phyloP scores from a whole-genome alignment of 2,329 filamentous ascomycete species.

The Fusarium sulawesiense region DNA sequence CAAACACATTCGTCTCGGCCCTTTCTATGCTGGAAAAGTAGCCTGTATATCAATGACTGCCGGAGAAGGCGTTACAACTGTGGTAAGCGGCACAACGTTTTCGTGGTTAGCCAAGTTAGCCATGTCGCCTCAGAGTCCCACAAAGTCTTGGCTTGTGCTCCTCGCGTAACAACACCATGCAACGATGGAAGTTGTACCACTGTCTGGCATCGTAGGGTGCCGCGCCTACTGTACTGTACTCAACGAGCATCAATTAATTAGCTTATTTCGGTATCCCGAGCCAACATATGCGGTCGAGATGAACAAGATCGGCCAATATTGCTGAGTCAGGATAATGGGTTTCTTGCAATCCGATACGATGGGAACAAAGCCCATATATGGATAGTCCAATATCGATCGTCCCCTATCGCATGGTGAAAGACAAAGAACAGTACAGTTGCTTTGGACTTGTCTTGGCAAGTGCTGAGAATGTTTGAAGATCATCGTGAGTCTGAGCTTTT shows the following conservation, averaged over 20 bases:
- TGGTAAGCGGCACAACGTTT: constrained; percentile 19
- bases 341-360: constrained; percentile 19
- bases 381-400: constrained; percentile 6
- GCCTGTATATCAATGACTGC: neutral
- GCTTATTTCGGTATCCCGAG: constrained; percentile 2
- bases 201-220: constrained; percentile 27
- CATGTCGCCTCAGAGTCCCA: constrained; percentile 36
- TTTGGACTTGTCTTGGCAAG: constrained; percentile 37
- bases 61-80: constrained; percentile 8
- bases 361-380: constrained; percentile 7
- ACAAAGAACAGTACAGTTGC: constrained; percentile 4
- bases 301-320: constrained; percentile 8
- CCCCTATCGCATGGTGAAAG: constrained; percentile 28
- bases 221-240: neutral
- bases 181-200: constrained; percentile 18
- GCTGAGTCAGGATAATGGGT: constrained; percentile 8
- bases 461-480: constrained; percentile 39
- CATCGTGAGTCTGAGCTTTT: constrained; percentile 40
- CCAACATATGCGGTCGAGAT: neutral
- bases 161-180: constrained; percentile 38
- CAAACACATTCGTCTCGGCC: neutral
- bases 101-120: constrained; percentile 31
- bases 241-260: neutral
- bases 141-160: constrained; percentile 31
- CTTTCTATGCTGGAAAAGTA: neutral